Evolutionary conservation across 2,329 filamentous ascomycete species (phyloP), one percentile per base, ranked within the genome.

Genomic region (Dryadomyces quercivorus): DNA sequence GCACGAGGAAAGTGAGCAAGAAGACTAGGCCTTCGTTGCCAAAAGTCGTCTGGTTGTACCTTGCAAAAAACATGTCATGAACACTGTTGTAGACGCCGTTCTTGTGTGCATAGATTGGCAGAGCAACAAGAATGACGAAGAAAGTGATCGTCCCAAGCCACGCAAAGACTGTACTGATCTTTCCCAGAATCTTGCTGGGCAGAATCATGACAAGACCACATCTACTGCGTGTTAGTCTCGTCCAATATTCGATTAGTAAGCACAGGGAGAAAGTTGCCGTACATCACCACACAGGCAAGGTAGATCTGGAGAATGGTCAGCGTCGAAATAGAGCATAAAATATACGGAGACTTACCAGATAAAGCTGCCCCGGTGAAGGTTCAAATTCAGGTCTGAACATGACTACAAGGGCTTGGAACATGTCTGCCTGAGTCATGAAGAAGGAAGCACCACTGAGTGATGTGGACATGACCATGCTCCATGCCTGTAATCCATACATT

Each of bases 381-480:
- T 38, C 34, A 18, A 47, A 55, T 2, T 55, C 50, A 9, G 54
- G 54, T 9, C 18, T 8, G 50, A 55, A 55, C 49, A 55, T 48
- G 44, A 55, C 54, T 2, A 55, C 54, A 3, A 55, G 50, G 1
- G 54, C 54, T 9, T 55, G 54, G 22, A 55, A 44, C 54, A 55
- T 55, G 34, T 55, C 44, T 5, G 54, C 54, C 38, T 55, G 54
- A 1, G 54, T 55, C 54, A 55, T 55, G 38, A 49, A 55, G 12
- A 55, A 55, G 3, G 54, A 55, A 1, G 54, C 54, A 5, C 54
- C 54, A 15, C 54, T 52, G 21, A 55, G 54, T 2, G 43, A 18
- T 5, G 54, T 52, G 5, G 54, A 55, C 50, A 55, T 52, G 43
- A 55, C 44, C 54, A 55, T 55, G 18, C 54, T 52, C 54, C 54